Evolutionary conservation across 345 rosid species (phyloP).

Genomic region (Moricandia moricandioides): DNA sequence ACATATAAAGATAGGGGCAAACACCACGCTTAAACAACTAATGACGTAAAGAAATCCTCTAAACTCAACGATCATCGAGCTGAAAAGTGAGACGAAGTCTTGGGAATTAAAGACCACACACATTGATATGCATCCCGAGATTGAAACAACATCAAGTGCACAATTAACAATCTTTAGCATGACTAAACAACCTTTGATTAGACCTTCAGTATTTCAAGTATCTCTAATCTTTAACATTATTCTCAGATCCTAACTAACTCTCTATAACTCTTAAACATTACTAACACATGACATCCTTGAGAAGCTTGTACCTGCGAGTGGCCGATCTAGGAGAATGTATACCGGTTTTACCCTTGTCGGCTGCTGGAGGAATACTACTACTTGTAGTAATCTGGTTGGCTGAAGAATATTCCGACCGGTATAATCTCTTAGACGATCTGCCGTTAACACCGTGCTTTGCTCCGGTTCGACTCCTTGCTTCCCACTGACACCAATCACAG

Average conservation of each 20-base stretch:
- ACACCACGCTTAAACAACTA: too few relatives aligned
- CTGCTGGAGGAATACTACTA: constrained; percentile 25
- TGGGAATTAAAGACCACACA: too few relatives aligned
- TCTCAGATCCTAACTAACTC: not conserved
- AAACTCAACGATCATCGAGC: too few relatives aligned
- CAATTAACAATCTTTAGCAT: too few relatives aligned
- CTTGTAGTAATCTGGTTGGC: constrained; percentile 33
- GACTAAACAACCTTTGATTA: too few relatives aligned
- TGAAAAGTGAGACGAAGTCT: too few relatives aligned
- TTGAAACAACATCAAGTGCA: too few relatives aligned
- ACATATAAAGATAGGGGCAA: too few relatives aligned
- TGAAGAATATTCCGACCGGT: constrained; percentile 66
- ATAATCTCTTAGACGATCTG: constrained; percentile 35
- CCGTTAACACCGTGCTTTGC: constrained; percentile 35
- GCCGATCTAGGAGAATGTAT: constrained; percentile 72
- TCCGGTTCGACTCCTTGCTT: constrained; percentile 43
- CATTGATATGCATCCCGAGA: too few relatives aligned
- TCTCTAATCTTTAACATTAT: too few relatives aligned
- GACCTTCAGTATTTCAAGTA: too few relatives aligned
- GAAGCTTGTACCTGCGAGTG: constrained; percentile 99
- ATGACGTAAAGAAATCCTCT: too few relatives aligned
- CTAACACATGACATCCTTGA: constrained; percentile 97
- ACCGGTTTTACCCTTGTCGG: constrained; percentile 57
- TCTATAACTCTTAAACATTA: not conserved
- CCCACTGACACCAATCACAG: constrained; percentile 95